Conservation (phyloP, 1,284 basidiomycete genomes). For the Pseudozyma sp. region DNA sequence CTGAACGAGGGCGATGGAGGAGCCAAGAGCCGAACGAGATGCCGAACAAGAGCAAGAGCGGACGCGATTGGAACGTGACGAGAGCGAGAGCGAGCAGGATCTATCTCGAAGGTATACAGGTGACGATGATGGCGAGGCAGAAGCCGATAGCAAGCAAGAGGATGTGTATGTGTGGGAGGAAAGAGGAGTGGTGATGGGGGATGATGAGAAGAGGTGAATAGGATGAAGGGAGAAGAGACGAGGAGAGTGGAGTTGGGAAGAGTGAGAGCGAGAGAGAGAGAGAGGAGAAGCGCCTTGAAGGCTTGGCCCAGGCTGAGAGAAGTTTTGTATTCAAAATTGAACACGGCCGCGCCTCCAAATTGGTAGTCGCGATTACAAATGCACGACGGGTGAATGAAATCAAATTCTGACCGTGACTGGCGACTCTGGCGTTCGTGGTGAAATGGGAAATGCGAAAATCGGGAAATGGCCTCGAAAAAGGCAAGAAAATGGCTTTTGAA, state of each 20-base stretch:
- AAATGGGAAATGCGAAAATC: not conserved
- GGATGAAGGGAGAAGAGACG: constrained; percentile 8
- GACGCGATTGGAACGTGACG: constrained; percentile 17
- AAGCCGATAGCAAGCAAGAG: constrained; percentile 9
- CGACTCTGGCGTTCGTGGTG: constrained; percentile 38
- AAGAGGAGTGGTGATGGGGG: constrained; percentile 9
- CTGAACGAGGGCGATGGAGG: not conserved
- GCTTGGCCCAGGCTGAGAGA: constrained; percentile 3
- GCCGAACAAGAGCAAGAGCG: constrained; percentile 1
- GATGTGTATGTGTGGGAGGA: constrained; percentile 4
- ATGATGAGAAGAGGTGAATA: constrained; percentile 1
- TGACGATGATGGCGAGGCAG: constrained; percentile 8
- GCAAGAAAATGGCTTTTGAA: not conserved
- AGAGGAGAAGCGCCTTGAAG: not conserved
- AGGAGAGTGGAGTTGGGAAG: constrained; percentile 1
- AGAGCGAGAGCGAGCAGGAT: not conserved
- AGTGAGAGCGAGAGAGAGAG: constrained; percentile 6
- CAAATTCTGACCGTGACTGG: constrained; percentile 31
- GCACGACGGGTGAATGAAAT: constrained; percentile 28
- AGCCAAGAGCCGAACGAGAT: constrained; percentile 8
- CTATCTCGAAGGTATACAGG: constrained; percentile 1
- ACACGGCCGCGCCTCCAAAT: constrained; percentile 14
- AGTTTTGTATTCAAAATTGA: constrained; percentile 14
- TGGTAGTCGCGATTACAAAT: constrained; percentile 23
- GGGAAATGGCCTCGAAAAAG: constrained; percentile 4